Conservation (phyloP, 2,329 filamentous ascomycete species). For the Alternaria sp. region DNA sequence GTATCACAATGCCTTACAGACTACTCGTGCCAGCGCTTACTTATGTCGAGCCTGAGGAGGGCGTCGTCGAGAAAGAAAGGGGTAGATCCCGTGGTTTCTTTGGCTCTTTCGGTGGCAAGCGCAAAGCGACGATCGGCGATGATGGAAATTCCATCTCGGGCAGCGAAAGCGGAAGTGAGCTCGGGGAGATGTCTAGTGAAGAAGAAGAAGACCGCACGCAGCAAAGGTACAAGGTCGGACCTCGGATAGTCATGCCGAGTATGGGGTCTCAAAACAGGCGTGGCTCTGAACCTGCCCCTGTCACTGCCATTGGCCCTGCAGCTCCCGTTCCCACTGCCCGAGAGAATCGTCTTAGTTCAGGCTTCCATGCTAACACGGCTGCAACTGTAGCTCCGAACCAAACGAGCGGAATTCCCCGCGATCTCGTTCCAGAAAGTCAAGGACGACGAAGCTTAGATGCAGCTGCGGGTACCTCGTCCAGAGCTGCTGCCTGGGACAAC, state of each 20-base stretch:
- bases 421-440: constrained; percentile 13
- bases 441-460: constrained; percentile 25
- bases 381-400: constrained; percentile 13
- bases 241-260: constrained; percentile 40
- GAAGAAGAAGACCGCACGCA: constrained; percentile 40
- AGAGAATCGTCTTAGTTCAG: constrained; percentile 29
- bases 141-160: constrained; percentile 40
- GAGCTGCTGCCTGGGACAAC: constrained; percentile 32
- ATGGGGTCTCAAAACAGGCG: constrained; percentile 35
- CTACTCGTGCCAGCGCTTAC: constrained; percentile 80
- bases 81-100: constrained; percentile 40
- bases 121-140: constrained; percentile 37
- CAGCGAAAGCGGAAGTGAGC: constrained; percentile 35
- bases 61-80: constrained; percentile 24
- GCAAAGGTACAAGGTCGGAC: constrained; percentile 44
- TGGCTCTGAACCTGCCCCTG: constrained; percentile 21
- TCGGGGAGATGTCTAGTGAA: constrained; percentile 32
- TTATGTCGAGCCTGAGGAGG: constrained; percentile 44
- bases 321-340: constrained; percentile 5
- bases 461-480: constrained; percentile 15
- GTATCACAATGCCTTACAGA: constrained; percentile 86
- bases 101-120: constrained; percentile 30
- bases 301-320: background rate
- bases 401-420: constrained; percentile 13
- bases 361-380: constrained; percentile 34